Conservation (phyloP, 2,329 filamentous ascomycete genomes). For the Berkeleyomyces rouxiae region DNA sequence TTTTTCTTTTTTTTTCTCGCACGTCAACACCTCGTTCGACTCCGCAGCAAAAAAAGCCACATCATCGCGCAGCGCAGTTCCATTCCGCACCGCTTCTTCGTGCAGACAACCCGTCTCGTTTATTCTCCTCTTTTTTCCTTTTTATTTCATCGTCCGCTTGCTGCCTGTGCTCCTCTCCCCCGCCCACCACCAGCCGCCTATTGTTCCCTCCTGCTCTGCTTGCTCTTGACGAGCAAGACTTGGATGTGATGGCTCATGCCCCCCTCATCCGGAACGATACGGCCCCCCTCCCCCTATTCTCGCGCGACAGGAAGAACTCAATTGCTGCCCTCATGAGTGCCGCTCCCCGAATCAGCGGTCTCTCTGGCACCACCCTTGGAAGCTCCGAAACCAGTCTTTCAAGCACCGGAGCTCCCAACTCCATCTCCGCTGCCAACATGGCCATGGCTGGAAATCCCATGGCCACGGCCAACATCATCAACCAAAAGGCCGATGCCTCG, state of each 20-base stretch:
- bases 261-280: constrained; percentile 42
- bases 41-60: constrained; percentile 7
- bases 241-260: constrained; percentile 37
- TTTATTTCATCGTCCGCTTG: background rate
- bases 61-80: constrained; percentile 11
- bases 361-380: constrained; percentile 42
- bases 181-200: background rate
- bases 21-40: background rate
- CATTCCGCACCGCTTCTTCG: background rate
- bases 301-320: constrained; percentile 30
- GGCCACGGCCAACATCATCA: constrained; percentile 88
- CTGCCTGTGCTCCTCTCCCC: background rate
- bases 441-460: constrained; percentile 44
- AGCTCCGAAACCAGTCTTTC: constrained; percentile 36
- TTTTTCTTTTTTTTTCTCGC: background rate
- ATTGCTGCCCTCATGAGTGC: constrained; percentile 32
- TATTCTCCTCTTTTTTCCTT: constrained; percentile 1
- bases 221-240: constrained; percentile 11
- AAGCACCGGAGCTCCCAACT: constrained; percentile 18
- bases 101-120: background rate
- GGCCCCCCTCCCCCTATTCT: constrained; percentile 37
- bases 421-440: constrained; percentile 16
- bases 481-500: constrained; percentile 83
- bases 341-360: constrained; percentile 41
- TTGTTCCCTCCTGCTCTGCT: background rate